These are phyloP conservation scores for Raffaelea deltoideospora DNA, from an alignment of 2,329 filamentous ascomycete genomes.

Conservation along the genomic window DNA sequence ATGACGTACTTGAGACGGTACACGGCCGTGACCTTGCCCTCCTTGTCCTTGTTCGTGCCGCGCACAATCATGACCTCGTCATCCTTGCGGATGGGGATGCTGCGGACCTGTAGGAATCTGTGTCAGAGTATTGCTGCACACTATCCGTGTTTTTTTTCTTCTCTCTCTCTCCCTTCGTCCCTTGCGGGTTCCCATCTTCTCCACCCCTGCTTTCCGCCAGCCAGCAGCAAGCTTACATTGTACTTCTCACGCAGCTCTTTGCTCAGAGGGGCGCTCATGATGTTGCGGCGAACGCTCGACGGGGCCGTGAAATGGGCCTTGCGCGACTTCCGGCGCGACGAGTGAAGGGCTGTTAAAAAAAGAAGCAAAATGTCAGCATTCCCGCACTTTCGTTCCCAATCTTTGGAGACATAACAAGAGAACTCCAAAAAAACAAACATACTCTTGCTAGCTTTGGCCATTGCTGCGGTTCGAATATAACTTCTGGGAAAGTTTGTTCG, in stretches of 20 bases:
- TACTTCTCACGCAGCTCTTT: slow-evolving; percentile 99
- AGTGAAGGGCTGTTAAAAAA: slow-evolving; percentile 40
- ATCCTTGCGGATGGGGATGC: slow-evolving; percentile 94
- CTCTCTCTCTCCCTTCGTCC: background rate
- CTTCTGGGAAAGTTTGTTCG: too few relatives aligned
- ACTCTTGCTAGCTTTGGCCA: slow-evolving; percentile 11
- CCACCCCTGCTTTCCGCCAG: too few relatives aligned
- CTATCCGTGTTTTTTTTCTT: background rate
- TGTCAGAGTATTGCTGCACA: background rate
- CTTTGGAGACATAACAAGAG: background rate
- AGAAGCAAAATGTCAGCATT: background rate
- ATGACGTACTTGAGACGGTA: slow-evolving; percentile 98
- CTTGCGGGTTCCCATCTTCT: too few relatives aligned
- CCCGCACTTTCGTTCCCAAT: background rate
- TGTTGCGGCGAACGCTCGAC: slow-evolving; percentile 83
- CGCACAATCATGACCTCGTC: slow-evolving; percentile 89
- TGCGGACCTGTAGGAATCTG: slow-evolving; percentile 52
- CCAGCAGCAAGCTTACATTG: slow-evolving; percentile 66
- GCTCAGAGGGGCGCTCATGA: slow-evolving; percentile 91
- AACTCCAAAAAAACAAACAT: background rate
- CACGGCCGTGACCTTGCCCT: slow-evolving; percentile 95
- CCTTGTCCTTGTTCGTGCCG: slow-evolving; percentile 89
- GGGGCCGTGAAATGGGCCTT: slow-evolving; percentile 96
- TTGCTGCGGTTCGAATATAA: slow-evolving; percentile 7
- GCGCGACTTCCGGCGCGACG: slow-evolving; percentile 95